Evolutionary conservation across 352 stramenopile species (phyloP).

Genomic region (Phytopythium cucurbitacearum): DNA sequence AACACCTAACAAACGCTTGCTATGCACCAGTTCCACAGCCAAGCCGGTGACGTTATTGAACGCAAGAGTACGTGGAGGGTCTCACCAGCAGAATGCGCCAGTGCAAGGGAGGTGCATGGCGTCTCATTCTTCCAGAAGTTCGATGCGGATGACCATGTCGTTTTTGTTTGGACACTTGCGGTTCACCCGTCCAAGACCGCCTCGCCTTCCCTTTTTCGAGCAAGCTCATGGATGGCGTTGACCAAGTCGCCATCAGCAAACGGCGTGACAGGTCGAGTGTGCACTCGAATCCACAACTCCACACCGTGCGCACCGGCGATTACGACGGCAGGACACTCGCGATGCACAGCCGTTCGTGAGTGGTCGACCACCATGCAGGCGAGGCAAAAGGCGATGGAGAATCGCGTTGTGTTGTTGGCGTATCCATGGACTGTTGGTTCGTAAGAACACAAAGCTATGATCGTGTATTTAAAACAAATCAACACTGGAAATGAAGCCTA

Average conservation of each 20-base stretch:
- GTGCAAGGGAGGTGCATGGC: background rate
- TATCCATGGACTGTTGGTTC: too few species aligned
- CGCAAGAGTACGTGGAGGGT: background rate
- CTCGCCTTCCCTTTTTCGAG: background rate
- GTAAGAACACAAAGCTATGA: too few species aligned
- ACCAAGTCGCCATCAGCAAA: background rate
- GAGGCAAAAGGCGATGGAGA: too few species aligned
- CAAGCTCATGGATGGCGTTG: slow-evolving; percentile 3
- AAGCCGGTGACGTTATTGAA: background rate
- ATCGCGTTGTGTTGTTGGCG: too few species aligned
- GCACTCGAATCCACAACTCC: background rate
- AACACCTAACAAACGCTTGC: background rate
- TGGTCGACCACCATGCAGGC: too few species aligned
- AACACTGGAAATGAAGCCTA: background rate
- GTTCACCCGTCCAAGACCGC: background rate
- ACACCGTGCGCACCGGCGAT: background rate
- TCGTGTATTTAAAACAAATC: too few species aligned
- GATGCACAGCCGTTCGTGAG: too few species aligned
- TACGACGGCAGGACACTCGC: too few species aligned
- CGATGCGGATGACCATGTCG: background rate
- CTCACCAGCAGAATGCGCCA: background rate
- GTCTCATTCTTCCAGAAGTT: slow-evolving; percentile 3
- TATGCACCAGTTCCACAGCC: background rate
- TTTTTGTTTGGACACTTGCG: slow-evolving; percentile 1
- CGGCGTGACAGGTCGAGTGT: background rate